Evolutionary conservation across 352 stramenopile genomes (phyloP), one percentile per base, ranked within the genome.

Genomic region (Pythium chondricola): DNA sequence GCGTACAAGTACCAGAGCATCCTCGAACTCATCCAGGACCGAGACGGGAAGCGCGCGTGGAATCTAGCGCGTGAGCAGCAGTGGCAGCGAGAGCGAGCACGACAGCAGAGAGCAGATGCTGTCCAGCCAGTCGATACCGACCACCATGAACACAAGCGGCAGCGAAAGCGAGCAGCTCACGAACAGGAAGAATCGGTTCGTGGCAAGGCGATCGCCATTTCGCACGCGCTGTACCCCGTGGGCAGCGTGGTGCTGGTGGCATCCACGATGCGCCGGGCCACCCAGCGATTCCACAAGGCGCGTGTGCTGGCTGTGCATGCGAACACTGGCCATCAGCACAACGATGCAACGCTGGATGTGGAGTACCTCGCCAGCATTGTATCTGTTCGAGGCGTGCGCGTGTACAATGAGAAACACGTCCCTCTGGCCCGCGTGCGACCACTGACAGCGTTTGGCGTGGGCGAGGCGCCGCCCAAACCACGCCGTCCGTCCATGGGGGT

Each of bases 1-100:
- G 73, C 69, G 37, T 87, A 87, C 61, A 75, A 85, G 50, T 87
- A 84, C 27, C 73, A 87, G 48, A 70, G 56, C 30, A 80, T 87
- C n/a, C 43, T 87, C 30, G 75, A 85, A 26, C 40, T 85, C 16
- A 82, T 87, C 30, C 72, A 80, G 25, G 75, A 87, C 8, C 67
- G 73, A 4, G 69, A 87, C 39, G 72, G 75, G 3, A 60, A 69
- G 17, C 70, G 75, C 18, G 75, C 70, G 7, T 87, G 75, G 75
- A 87, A 68, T 55, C 37, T 82, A 11, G 64, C 61, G 2, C 62
- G 58, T 5, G 72, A 87, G 38, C 45, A 67, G 18, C 52, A 51
- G 18, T 65, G 62, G 52, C 39, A 45, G 13, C 46, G 36, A 7
- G 43, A 59, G 18, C 41, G 63, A 58, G 35, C 29, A 20, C 10